A percentile compares a stretch with the other conserved stretches of the same genome.
phyloP scores from a whole-genome alignment of 345 rosid species.

The Lumnitzera racemosa region DNA sequence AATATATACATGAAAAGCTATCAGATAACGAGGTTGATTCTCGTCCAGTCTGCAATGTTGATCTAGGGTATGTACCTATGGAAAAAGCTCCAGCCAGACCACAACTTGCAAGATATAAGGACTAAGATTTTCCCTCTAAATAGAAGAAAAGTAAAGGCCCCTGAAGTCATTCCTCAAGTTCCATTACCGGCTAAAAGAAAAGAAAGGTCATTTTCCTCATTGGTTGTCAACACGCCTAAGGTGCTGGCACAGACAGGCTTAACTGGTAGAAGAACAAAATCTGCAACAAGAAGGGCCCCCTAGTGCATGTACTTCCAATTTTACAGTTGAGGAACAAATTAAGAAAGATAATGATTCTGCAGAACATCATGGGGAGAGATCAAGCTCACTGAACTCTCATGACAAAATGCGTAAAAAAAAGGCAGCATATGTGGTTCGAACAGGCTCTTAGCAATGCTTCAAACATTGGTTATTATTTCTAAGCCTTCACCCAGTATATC shows the following conservation, averaged over 20 bases:
- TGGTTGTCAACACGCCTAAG: constrained; percentile 58
- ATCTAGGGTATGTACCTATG: constrained; percentile 52
- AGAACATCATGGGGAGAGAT: constrained; percentile 30
- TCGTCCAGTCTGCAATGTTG: constrained; percentile 68
- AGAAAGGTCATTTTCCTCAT: constrained; percentile 62
- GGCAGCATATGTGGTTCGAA: too few relatives aligned
- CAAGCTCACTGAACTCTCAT: constrained; percentile 45
- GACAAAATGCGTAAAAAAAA: constrained; percentile 31
- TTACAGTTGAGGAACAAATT: constrained; percentile 26
- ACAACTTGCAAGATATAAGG: constrained; percentile 64
- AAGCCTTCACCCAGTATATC: too few relatives aligned
- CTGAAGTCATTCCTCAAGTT: constrained; percentile 39
- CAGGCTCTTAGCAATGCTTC: too few relatives aligned
- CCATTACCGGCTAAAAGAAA: constrained; percentile 54
- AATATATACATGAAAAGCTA: constrained; percentile 59
- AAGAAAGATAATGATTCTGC: constrained; percentile 38
- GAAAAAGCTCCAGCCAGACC: constrained; percentile 74
- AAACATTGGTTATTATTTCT: too few relatives aligned
- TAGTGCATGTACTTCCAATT: constrained; percentile 28
- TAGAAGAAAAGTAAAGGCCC: constrained; percentile 45
- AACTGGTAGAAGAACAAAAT: constrained; percentile 55
- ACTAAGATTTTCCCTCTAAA: constrained; percentile 59
- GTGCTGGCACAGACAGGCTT: constrained; percentile 40
- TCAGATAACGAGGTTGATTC: constrained; percentile 56
- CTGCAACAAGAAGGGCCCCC: constrained; percentile 37